Base-by-base conservation (phyloP, 2,329 filamentous ascomycete species). In the Phoma sp. region DNA sequence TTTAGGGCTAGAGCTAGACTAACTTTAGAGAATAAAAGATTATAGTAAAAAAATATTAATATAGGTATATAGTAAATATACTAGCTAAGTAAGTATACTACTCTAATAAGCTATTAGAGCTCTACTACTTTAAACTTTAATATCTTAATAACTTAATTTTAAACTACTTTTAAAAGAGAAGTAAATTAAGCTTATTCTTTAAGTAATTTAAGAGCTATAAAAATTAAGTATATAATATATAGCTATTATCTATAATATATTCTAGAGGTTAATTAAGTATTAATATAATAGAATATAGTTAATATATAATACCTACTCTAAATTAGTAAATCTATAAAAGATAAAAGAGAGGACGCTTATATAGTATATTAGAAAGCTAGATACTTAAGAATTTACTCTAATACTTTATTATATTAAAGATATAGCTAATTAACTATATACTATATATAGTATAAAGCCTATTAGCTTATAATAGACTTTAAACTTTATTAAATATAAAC, bases 1-100 rank as follows among this genome's bases (percentile, higher is more conserved):
- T n/a, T n/a, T n/a, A n/a, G n/a, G n/a, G n/a, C n/a, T n/a, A n/a
- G n/a, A n/a, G n/a, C n/a, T n/a, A n/a, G n/a, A n/a, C n/a, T n/a
- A n/a, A n/a, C n/a, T n/a, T n/a, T n/a, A n/a, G n/a, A n/a, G n/a
- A n/a, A n/a, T n/a, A n/a, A n/a, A n/a, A n/a, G n/a, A n/a, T n/a
- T n/a, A n/a, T n/a, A n/a, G n/a, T n/a, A n/a, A n/a, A n/a, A 28
- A 7, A 28, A 28, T 28, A 28, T 28, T 28, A 28, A 11, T 65
- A 32, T 32, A 32, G 14, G 14, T n/a, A 32, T 58, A 59, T 11
- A 32, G 14, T 32, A 32, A 32, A 32, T 32, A 32, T 6, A 7
- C 6, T 28, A 28, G 26, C 11, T 18, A 34, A 34, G 32, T 34
- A 36, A 36, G 33, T 21, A 36, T 4, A 3, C 2, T 21, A 21